Conservation (phyloP, 495 filamentous ascomycete species). For the Neohortaea acidophila region DNA sequence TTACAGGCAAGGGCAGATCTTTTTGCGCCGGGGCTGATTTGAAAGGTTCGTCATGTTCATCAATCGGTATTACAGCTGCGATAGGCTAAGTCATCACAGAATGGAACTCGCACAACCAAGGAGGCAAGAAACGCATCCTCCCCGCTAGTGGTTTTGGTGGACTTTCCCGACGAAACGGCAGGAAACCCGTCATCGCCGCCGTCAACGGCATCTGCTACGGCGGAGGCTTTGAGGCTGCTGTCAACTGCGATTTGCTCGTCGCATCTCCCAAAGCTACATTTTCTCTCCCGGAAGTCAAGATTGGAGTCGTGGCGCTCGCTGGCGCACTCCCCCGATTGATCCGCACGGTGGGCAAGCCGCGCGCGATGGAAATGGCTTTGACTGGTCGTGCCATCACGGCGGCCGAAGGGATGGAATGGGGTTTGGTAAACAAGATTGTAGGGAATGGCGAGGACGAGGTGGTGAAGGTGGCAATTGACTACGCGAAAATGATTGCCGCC, state of each 20-base stretch:
- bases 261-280: constrained; percentile 42
- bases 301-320: constrained; percentile 55
- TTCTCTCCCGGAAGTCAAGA: constrained; percentile 50
- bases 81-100: background rate
- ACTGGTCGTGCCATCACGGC: constrained; percentile 45
- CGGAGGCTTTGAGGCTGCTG: constrained; percentile 57
- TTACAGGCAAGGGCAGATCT: constrained; percentile 39
- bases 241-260: constrained; percentile 56
- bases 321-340: constrained; percentile 59
- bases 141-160: constrained; percentile 22
- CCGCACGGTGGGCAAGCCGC: constrained; percentile 47
- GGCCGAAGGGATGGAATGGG: constrained; percentile 48
- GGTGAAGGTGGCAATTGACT: constrained; percentile 19
- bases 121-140: constrained; percentile 8
- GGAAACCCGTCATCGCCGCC: constrained; percentile 57
- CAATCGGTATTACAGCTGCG: background rate
- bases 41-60: constrained; percentile 13
- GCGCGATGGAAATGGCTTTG: constrained; percentile 57
- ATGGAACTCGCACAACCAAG: constrained; percentile 3
- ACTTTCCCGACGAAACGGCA: constrained; percentile 28
- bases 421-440: constrained; percentile 46
- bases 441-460: constrained; percentile 31
- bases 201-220: constrained; percentile 58
- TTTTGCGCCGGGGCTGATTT: constrained; percentile 48
- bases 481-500: constrained; percentile 36